These are phyloP conservation scores for Ogataea chonburiensis DNA, from an alignment of 805 yeast genomes.

Conservation along the genomic window DNA sequence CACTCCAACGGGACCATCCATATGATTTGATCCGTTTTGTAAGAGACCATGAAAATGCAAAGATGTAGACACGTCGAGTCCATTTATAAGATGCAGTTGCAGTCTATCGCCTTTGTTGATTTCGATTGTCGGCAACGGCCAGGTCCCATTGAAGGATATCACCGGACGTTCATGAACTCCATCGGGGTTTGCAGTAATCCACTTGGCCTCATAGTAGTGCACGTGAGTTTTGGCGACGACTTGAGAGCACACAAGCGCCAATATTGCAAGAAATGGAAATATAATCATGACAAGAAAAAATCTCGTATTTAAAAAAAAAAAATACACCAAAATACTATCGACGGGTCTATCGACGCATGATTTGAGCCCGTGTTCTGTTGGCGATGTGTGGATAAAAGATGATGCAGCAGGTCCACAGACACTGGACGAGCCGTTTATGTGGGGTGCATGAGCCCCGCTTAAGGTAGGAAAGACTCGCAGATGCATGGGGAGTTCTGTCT, in stretches of 20 bases:
- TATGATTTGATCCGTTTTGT: constrained; percentile 56
- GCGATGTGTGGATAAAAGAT: too few species aligned
- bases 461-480: too few species aligned
- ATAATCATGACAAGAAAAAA: constrained; percentile 7
- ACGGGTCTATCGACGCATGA: constrained; percentile 4
- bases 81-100: constrained; percentile 59
- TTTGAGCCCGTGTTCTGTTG: too few species aligned
- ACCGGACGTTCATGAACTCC: constrained; percentile 54
- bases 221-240: constrained; percentile 45
- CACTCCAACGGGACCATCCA: constrained; percentile 81
- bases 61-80: constrained; percentile 53
- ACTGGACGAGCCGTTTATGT: too few species aligned
- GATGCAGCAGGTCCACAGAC: too few species aligned
- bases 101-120: constrained; percentile 64
- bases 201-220: constrained; percentile 55
- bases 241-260: constrained; percentile 6
- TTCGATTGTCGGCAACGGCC: constrained; percentile 74
- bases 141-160: constrained; percentile 64
- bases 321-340: neutral
- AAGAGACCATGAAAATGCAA: constrained; percentile 80
- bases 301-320: neutral
- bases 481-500: too few species aligned
- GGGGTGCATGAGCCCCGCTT: too few species aligned
- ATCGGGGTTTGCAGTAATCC: constrained; percentile 68
- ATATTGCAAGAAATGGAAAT: constrained; percentile 2